phyloP scores from a whole-genome alignment of 2,329 filamentous ascomycete genomes.

The Sarocladium kiliense region DNA sequence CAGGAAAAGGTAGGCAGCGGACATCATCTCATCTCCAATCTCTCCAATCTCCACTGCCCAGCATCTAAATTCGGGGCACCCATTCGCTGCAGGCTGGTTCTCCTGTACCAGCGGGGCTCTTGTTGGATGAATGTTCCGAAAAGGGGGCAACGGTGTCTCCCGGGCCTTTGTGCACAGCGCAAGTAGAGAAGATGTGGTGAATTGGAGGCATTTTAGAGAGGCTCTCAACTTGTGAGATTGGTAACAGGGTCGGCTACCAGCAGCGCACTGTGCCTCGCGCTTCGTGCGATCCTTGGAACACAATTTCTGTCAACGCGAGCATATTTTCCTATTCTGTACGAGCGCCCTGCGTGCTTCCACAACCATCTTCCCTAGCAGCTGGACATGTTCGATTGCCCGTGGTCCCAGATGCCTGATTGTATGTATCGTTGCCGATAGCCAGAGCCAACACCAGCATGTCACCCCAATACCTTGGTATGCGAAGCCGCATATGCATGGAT shows the following conservation, averaged over 20 bases:
- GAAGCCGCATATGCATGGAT: neutral
- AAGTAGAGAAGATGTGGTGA: too few relatives aligned
- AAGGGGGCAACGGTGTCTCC: neutral
- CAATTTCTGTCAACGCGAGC: too few relatives aligned
- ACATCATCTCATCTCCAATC: conserved; percentile 7
- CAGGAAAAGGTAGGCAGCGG: neutral
- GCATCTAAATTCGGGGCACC: neutral
- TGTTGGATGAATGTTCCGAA: neutral
- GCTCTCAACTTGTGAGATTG: too few relatives aligned
- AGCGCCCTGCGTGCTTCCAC: too few relatives aligned
- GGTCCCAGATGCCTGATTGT: too few relatives aligned
- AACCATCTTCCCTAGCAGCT: too few relatives aligned
- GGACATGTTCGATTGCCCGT: too few relatives aligned
- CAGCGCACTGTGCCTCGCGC: too few relatives aligned
- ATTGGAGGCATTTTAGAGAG: too few relatives aligned
- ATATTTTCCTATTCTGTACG: too few relatives aligned
- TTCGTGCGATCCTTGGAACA: too few relatives aligned
- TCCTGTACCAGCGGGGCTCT: neutral
- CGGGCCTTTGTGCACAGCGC: neutral
- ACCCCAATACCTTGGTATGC: neutral
- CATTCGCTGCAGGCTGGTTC: conserved; percentile 1
- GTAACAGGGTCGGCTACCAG: too few relatives aligned
- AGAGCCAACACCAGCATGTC: neutral
- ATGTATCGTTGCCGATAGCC: neutral
- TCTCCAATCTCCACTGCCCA: conserved; percentile 9